Percentiles rank a stretch among this genome's conserved stretches.
Evolutionary conservation across 1,284 basidiomycete species (phyloP).

Genomic region (Hortiboletus rubellus): DNA sequence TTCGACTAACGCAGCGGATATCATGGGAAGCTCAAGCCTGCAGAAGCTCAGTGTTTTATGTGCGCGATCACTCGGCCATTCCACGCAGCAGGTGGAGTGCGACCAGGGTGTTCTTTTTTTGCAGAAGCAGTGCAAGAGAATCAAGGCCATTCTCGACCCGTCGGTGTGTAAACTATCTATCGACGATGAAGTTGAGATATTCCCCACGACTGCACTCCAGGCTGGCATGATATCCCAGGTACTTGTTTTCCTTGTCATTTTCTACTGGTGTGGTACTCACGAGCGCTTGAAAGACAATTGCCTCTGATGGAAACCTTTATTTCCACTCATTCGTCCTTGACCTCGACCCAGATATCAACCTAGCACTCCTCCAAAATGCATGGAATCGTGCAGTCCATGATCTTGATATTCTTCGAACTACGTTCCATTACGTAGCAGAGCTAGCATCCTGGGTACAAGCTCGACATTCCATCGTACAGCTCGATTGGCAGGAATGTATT

Average conservation of each 20-base stretch:
- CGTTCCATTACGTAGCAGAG: constrained; percentile 46
- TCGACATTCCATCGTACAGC: constrained; percentile 38
- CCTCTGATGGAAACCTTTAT: constrained; percentile 45
- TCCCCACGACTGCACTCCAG: constrained; percentile 47
- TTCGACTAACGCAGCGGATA: constrained; percentile 35
- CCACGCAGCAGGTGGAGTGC: background rate
- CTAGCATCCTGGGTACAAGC: constrained; percentile 45
- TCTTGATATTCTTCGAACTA: constrained; percentile 46
- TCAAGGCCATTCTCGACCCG: constrained; percentile 15
- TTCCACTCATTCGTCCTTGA: constrained; percentile 47
- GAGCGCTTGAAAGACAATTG: constrained; percentile 40
- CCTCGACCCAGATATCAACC: constrained; percentile 31
- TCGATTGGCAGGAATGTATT: constrained; percentile 38
- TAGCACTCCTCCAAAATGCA: constrained; percentile 36
- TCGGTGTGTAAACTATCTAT: constrained; percentile 19
- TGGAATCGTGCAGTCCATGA: constrained; percentile 38
- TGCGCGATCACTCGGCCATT: background rate
- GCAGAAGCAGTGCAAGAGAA: constrained; percentile 11
- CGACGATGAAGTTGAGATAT: constrained; percentile 39
- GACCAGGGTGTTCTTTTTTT: constrained; percentile 8
- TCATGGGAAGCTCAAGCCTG: constrained; percentile 32
- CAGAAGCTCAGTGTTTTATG: constrained; percentile 3
- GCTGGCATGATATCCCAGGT: constrained; percentile 55
- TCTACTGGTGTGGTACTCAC: background rate
- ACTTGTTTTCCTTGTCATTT: constrained; percentile 5